These are phyloP conservation scores for Penicillium waksmanii DNA, from an alignment of 495 filamentous ascomycete species.

Conservation along the genomic window DNA sequence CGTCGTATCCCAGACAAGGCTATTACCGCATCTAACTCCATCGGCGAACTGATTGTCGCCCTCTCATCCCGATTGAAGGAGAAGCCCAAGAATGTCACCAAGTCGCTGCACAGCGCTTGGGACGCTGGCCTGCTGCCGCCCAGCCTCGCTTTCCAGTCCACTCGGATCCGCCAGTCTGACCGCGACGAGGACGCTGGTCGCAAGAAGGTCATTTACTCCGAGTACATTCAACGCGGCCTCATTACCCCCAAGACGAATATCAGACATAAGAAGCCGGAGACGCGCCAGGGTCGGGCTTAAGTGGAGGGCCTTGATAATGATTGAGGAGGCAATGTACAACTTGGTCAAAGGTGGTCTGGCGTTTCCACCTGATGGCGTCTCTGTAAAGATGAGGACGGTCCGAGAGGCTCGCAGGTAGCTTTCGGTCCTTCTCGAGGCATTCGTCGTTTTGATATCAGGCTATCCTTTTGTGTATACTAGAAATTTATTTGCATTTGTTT, in stretches of 20 bases:
- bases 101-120: constrained; percentile 50
- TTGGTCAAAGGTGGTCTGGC: neutral
- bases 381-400: constrained; percentile 12
- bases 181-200: constrained; percentile 77
- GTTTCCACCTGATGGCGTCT: neutral
- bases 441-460: constrained; percentile 21
- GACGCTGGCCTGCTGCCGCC: constrained; percentile 48
- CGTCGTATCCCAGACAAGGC: constrained; percentile 70
- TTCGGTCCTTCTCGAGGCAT: constrained; percentile 2
- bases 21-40: constrained; percentile 55
- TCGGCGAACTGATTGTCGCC: constrained; percentile 53
- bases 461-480: constrained; percentile 33
- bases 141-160: constrained; percentile 69
- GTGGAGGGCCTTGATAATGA: constrained; percentile 3
- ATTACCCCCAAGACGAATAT: constrained; percentile 15
- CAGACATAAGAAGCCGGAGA: neutral
- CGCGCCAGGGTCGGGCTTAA: neutral
- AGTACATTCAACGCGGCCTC: constrained; percentile 66
- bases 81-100: constrained; percentile 22
- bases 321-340: neutral
- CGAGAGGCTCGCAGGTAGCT: neutral
- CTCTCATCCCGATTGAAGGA: constrained; percentile 33
- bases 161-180: constrained; percentile 66
- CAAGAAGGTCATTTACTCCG: constrained; percentile 81
- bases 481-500: constrained; percentile 20